Base-by-base conservation (phyloP, 805 yeast genomes). In the Wickerhamiella vanderwaltii region DNA sequence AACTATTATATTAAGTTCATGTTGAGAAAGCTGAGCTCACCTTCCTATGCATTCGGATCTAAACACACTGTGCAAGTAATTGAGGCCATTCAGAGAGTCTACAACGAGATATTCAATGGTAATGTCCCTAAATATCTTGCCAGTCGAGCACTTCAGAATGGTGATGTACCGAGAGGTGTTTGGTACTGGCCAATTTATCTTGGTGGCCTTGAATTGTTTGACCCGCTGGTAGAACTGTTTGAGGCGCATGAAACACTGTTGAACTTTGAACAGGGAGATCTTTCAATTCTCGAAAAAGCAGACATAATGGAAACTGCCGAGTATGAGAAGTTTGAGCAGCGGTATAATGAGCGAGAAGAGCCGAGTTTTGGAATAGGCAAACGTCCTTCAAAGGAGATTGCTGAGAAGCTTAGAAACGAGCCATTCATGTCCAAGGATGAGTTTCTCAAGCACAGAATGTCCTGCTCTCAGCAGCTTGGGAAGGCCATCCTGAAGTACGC, bases 121-220 rank as follows among this genome's bases (percentile, higher is more conserved):
- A 11, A 23, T 23, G 26, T 23, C 7, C 7, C 11, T 23, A 11
- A 23, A 7, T 23, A 7, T 11, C 7, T 23, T 7, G 11, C 7
- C 7, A 23, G 11, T 7, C 7, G 11, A 11, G 7, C 7, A 7
- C 7, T 7, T 23, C 11, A 11, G 9, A 11, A 11, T 11, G 7
- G 9, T 23, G 26, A 23, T 23, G 11, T 7, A n/a, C 29, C 35
- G 9, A 7, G 5, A 7, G 42, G 34, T 4, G 17, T 31, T 6
- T 25, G 34, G 36, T 39, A 18, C 16, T 32, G 34, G 29, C 42
- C 42, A 9, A 13, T 30, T 18, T n/a, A 30, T 17, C 19, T 39
- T 11, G 42, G 42, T 5, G 42, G 42, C 9, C 13, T 39, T 23
- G 42, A 11, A 15, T 19, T 39, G 18, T 9, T 16, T 9, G 33